Conservation (phyloP, 371 early-diverging fungal species). For the Cokeromyces recurvatus region DNA sequence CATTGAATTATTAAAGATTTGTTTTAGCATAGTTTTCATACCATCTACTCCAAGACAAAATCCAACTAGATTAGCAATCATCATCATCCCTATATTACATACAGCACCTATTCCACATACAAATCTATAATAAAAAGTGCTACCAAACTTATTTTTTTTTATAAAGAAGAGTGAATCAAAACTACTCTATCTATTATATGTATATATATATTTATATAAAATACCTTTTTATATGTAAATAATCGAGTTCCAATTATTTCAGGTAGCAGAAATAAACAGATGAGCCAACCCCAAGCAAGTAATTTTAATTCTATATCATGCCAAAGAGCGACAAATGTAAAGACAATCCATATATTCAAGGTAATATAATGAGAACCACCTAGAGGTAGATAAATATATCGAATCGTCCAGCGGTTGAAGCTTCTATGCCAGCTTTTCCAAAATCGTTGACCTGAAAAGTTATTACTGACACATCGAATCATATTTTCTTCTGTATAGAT, state of each 20-base stretch:
- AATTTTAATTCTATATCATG: constrained; percentile 86
- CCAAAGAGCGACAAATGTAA: constrained; percentile 96
- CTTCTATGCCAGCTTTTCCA: constrained; percentile 94
- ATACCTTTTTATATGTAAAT: constrained; percentile 55
- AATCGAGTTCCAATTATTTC: constrained; percentile 65
- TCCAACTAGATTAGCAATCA: constrained; percentile 92
- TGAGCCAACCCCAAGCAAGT: constrained; percentile 94
- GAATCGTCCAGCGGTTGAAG: constrained; percentile 85
- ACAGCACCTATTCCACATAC: constrained; percentile 81
- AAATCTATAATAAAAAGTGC: constrained; percentile 70
- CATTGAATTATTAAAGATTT: constrained; percentile 40
- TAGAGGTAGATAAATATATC: constrained; percentile 90
- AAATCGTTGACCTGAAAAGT: constrained; percentile 85
- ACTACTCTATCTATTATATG: too few relatives aligned
- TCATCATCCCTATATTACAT: constrained; percentile 86
- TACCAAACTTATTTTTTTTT: constrained; percentile 39
- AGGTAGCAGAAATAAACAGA: constrained; percentile 80
- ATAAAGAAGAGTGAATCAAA: too few relatives aligned
- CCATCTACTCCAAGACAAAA: constrained; percentile 90
- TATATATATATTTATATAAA: too few relatives aligned
- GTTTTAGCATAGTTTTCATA: constrained; percentile 56
- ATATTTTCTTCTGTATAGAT: constrained; percentile 87
- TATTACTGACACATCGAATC: constrained; percentile 89
- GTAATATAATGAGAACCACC: constrained; percentile 69
- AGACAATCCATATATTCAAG: constrained; percentile 75